Base-by-base conservation (phyloP, 1,139 yeast genomes). In the Suzukiozyma palmioleophila region DNA sequence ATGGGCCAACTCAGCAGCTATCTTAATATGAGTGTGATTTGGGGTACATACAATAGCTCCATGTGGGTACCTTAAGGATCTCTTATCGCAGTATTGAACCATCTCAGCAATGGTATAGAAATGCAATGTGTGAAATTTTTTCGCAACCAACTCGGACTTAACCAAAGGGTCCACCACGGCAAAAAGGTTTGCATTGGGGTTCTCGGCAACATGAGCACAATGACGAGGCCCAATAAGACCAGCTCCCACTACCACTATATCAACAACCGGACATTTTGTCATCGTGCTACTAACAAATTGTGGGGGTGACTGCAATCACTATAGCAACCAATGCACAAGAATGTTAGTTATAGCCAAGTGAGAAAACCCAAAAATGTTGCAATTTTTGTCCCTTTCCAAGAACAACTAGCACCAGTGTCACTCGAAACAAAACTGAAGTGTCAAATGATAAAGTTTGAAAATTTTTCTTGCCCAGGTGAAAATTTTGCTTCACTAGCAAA, bases 1-100 rank as follows among this genome's bases (percentile, higher is more conserved):
- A 7, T 56, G 43, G 7, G 73, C 72, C 45, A 69, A 57, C 39
- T 59, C 54, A 25, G 60, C 50, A 10, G 69, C 62, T 35, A 69
- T 49, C 15, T 54, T 48, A 4, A 66, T 58, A 48, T 68, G 74
- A 1, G 73, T 64, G 39, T 65, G 67, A 47, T 67, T 69, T 1
- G 75, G 75, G 2, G 74, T 69, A 35, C 71, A 67, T 3, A 69
- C 59, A 8, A 69, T 66, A 11, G 73, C 75, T 1, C 71, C 75
- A 36, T 65, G 62, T 1, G 74, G 74, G 26, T 58, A 61, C 16
- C 50, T 43, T 5, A 58, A 39, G 13, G 46, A 41, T 29, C 52
- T 52, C 3, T 39, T 30, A 25, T 57, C 54, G 45, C 71, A 66
- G 41, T 52, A 53, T 8, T 44, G 44, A 14, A 64, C 53, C 57